Percentiles rank a stretch among this genome's conserved stretches.
Evolutionary conservation across 192 early-diverging fungal species (phyloP).

Genomic region (Coemansia sp.): DNA sequence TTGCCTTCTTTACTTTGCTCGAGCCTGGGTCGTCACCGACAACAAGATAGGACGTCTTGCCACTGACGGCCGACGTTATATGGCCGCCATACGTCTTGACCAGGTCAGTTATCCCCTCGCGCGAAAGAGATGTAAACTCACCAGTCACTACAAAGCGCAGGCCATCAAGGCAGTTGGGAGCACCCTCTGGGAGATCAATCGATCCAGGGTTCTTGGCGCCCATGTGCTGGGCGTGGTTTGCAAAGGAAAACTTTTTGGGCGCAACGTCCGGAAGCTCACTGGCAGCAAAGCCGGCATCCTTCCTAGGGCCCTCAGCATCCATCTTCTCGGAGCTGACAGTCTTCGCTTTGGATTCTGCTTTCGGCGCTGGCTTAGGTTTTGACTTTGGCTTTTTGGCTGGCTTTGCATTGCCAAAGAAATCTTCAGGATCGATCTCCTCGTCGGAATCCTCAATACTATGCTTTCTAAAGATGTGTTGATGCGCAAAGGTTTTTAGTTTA

Average conservation of each 20-base stretch:
- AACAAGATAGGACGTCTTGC: conserved; percentile 84
- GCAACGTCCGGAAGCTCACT: conserved; percentile 37
- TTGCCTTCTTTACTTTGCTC: conserved; percentile 81
- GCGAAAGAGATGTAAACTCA: conserved; percentile 74
- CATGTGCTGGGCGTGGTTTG: conserved; percentile 12
- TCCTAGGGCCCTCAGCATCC: conserved; percentile 14
- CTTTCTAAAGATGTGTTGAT: conserved; percentile 14
- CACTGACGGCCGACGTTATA: conserved; percentile 73
- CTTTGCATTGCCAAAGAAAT: conserved; percentile 32
- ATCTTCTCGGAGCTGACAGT: neutral
- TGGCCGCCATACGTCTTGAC: conserved; percentile 88
- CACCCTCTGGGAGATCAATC: conserved; percentile 72
- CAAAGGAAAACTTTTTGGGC: conserved; percentile 30
- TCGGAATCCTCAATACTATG: conserved; percentile 14
- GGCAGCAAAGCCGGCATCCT: conserved; percentile 35
- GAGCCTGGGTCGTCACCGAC: conserved; percentile 86
- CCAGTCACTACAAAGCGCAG: conserved; percentile 95
- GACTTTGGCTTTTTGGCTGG: conserved; percentile 13
- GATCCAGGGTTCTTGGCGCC: conserved; percentile 61
- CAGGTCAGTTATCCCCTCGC: conserved; percentile 78
- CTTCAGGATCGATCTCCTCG: conserved; percentile 34
- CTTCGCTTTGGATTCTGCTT: neutral
- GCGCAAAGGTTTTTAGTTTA: too few relatives aligned
- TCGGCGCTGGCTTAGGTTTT: neutral
- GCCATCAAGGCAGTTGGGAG: conserved; percentile 67